A percentile compares a stretch with the other conserved stretches of the same genome.
phyloP scores from a whole-genome alignment of 2,329 filamentous ascomycete species.

The Lomentospora prolificans region DNA sequence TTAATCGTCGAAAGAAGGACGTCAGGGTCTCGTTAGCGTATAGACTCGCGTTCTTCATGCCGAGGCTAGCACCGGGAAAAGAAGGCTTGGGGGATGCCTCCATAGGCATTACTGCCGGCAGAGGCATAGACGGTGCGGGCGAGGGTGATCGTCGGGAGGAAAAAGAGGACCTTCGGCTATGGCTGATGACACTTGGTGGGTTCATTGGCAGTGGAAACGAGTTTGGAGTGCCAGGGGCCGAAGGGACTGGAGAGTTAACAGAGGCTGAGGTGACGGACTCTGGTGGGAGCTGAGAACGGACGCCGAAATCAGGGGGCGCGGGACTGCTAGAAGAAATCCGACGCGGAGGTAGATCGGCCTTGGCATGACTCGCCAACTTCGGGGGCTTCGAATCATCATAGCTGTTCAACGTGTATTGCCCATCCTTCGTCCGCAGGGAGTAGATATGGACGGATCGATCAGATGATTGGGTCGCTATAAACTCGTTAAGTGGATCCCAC shows the following conservation, averaged over 20 bases:
- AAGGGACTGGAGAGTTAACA: constrained; percentile 67
- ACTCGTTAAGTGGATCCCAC: constrained; percentile 97
- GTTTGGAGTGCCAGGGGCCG: constrained; percentile 86
- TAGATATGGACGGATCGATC: constrained; percentile 98
- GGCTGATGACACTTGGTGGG: constrained; percentile 76
- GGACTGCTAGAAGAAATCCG: constrained; percentile 88
- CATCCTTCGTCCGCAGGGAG: constrained; percentile 90
- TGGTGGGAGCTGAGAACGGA: constrained; percentile 51
- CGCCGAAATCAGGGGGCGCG: constrained; percentile 71
- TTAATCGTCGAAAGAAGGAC: constrained; percentile 88
- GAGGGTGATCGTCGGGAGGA: constrained; percentile 81
- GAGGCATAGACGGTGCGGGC: constrained; percentile 82
- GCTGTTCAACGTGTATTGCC: constrained; percentile 69
- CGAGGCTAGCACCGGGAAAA: constrained; percentile 43
- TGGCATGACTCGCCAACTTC: constrained; percentile 67
- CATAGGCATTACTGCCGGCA: constrained; percentile 91
- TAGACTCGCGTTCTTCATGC: constrained; percentile 74
- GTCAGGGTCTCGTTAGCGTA: constrained; percentile 96
- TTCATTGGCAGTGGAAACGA: constrained; percentile 92
- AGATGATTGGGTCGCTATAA: constrained; percentile 94
- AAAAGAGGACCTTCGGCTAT: constrained; percentile 91
- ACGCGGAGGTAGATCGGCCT: constrained; percentile 84
- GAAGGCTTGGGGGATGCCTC: constrained; percentile 78
- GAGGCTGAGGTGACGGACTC: constrained; percentile 46
- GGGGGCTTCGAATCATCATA: constrained; percentile 56